Percentiles rank a stretch among this genome's conserved stretches.
Evolutionary conservation across 2,329 filamentous ascomycete species (phyloP).

Genomic region (Penicillium sp.): DNA sequence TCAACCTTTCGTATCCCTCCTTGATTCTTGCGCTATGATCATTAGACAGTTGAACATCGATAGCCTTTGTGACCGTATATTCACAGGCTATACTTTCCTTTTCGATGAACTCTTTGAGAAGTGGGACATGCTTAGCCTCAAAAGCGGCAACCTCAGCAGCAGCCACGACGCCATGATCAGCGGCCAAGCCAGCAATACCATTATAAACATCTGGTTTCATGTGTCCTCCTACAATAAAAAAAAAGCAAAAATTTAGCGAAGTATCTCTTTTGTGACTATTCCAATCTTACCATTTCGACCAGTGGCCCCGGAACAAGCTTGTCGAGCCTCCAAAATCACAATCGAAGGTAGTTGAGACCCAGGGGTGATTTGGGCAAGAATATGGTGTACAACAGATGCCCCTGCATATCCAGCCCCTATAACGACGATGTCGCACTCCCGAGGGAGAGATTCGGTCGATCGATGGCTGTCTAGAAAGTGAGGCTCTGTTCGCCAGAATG

Average conservation of each 20-base stretch:
- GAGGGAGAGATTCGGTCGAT: conserved; percentile 39
- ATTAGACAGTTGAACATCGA: conserved; percentile 40
- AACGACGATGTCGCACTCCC: conserved; percentile 44
- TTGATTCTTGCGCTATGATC: conserved; percentile 32
- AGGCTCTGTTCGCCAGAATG: conserved; percentile 47
- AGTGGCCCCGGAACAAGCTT: conserved; percentile 44
- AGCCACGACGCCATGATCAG: conserved; percentile 35
- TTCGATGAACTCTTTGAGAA: conserved; percentile 41
- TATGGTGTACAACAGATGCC: conserved; percentile 42
- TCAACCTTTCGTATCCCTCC: conserved; percentile 28
- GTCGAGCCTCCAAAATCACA: conserved; percentile 42
- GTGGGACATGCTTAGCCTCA: conserved; percentile 41
- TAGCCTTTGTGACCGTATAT: conserved; percentile 38
- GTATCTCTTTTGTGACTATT: not conserved
- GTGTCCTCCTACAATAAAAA: conserved; percentile 35
- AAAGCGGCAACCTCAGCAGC: conserved; percentile 42
- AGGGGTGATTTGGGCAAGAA: conserved; percentile 26
- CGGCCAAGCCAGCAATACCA: conserved; percentile 32
- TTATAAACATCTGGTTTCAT: conserved; percentile 45
- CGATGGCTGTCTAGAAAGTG: conserved; percentile 43
- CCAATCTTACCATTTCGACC: conserved; percentile 39
- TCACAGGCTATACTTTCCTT: conserved; percentile 46
- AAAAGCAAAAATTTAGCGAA: not conserved
- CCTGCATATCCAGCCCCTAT: conserved; percentile 49
- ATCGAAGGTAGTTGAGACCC: conserved; percentile 27